A percentile compares a stretch with the other conserved stretches of the same genome.
These are phyloP conservation scores for Capronia epimyces DNA, from an alignment of 2,329 filamentous ascomycete genomes.

Conservation along the genomic window DNA sequence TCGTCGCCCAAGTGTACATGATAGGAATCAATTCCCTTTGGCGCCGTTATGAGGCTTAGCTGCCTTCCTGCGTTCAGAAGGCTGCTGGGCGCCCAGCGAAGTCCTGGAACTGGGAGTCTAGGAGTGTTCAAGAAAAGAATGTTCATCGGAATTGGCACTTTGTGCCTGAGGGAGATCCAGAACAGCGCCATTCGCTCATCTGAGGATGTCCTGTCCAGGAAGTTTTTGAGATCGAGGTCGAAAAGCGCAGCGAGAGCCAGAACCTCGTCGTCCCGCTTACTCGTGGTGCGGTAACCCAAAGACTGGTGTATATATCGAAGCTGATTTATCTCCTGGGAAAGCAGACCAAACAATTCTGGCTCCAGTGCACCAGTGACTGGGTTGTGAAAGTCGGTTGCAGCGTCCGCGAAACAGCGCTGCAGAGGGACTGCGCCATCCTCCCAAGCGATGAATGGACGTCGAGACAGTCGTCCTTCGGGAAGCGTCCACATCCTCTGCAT, in stretches of 20 bases:
- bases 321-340: background rate
- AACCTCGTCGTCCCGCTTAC: constrained; percentile 5
- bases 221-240: background rate
- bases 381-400: background rate
- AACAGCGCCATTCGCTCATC: constrained; percentile 15
- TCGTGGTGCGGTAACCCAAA: constrained; percentile 5
- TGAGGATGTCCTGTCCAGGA: background rate
- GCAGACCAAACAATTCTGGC: background rate
- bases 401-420: background rate
- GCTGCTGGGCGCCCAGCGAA: constrained; percentile 10
- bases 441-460: background rate
- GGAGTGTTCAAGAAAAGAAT: constrained; percentile 6
- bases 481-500: constrained; percentile 14
- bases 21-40: background rate
- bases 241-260: constrained; percentile 8
- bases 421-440: background rate
- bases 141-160: constrained; percentile 5
- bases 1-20: constrained; percentile 2
- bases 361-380: background rate
- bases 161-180: constrained; percentile 4
- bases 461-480: constrained; percentile 7
- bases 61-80: constrained; percentile 7
- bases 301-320: constrained; percentile 5
- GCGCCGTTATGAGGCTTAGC: background rate
- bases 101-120: constrained; percentile 3